Conservation (phyloP, 2,329 filamentous ascomycete species). For the Uncinocarpus reesii region DNA sequence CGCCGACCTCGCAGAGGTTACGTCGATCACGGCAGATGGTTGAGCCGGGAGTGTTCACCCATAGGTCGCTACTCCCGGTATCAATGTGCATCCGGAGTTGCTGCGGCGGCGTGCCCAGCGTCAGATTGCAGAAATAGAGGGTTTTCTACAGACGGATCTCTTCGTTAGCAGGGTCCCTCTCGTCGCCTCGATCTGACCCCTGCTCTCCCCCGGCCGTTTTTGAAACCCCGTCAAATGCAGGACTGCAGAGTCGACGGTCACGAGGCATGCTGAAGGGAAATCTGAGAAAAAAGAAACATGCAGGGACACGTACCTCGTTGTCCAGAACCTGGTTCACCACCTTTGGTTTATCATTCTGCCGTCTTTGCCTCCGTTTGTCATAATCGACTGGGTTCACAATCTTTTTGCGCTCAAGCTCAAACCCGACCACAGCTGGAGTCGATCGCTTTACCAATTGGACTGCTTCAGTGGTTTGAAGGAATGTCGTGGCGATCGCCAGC, state of each 20-base stretch:
- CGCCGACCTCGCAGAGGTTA: slow-evolving; percentile 49
- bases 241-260: no score
- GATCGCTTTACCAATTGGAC: slow-evolving; percentile 28
- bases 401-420: slow-evolving; percentile 43
- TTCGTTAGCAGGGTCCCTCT: background rate
- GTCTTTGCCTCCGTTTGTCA: slow-evolving; percentile 38
- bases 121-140: slow-evolving; percentile 50
- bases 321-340: slow-evolving; percentile 42
- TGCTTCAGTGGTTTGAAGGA: slow-evolving; percentile 11
- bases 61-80: slow-evolving; percentile 54
- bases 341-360: slow-evolving; percentile 20
- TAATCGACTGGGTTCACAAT: slow-evolving; percentile 38
- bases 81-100: slow-evolving; percentile 48
- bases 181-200: background rate
- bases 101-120: slow-evolving; percentile 49
- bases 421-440: slow-evolving; percentile 38
- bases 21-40: slow-evolving; percentile 44
- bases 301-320: slow-evolving; percentile 43
- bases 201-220: background rate
- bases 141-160: slow-evolving; percentile 33
- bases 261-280: background rate
- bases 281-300: background rate
- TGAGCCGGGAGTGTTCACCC: slow-evolving; percentile 56
- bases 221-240: no score
- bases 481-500: slow-evolving; percentile 7